Percentiles rank a stretch among this genome's conserved stretches.
Conservation (phyloP, 495 filamentous ascomycete species). For the Polyplosphaeria fusca region DNA sequence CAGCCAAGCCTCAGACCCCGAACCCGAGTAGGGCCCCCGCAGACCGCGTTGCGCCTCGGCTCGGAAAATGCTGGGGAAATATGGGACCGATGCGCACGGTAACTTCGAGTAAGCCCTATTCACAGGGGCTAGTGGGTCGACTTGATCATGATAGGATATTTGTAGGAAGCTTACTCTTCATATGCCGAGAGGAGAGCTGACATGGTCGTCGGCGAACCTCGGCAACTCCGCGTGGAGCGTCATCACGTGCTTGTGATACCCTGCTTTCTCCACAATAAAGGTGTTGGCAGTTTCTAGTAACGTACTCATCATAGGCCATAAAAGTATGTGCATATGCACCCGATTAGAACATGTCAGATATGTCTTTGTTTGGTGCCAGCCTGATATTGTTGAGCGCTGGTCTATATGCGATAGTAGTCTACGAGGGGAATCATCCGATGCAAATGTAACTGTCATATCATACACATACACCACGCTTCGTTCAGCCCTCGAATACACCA, state of each 20-base stretch:
- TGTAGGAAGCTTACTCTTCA: too few relatives aligned
- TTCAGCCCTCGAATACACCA: conserved; percentile 77
- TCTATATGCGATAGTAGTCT: background rate
- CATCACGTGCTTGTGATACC: conserved; percentile 13
- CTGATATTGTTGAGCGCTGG: background rate
- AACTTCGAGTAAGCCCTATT: background rate
- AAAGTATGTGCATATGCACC: too few relatives aligned
- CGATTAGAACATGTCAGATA: too few relatives aligned
- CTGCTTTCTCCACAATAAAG: too few relatives aligned
- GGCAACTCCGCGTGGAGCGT: background rate
- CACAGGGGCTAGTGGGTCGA: too few relatives aligned
- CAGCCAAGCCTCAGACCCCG: background rate
- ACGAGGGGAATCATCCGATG: conserved; percentile 14
- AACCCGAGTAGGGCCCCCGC: conserved; percentile 3
- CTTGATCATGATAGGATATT: too few relatives aligned
- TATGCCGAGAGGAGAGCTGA: too few relatives aligned
- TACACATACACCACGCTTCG: background rate
- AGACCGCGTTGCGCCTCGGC: conserved; percentile 2
- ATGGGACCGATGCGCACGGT: background rate
- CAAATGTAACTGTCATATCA: background rate
- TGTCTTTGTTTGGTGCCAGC: too few relatives aligned
- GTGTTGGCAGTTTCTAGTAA: too few relatives aligned
- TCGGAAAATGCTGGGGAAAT: background rate
- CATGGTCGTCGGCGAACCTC: background rate
- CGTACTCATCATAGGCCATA: too few relatives aligned